Percentiles rank a stretch among this genome's conserved stretches.
These are phyloP conservation scores for Moesziomyces sp. DNA, from an alignment of 1,284 basidiomycete genomes.

Conservation along the genomic window DNA sequence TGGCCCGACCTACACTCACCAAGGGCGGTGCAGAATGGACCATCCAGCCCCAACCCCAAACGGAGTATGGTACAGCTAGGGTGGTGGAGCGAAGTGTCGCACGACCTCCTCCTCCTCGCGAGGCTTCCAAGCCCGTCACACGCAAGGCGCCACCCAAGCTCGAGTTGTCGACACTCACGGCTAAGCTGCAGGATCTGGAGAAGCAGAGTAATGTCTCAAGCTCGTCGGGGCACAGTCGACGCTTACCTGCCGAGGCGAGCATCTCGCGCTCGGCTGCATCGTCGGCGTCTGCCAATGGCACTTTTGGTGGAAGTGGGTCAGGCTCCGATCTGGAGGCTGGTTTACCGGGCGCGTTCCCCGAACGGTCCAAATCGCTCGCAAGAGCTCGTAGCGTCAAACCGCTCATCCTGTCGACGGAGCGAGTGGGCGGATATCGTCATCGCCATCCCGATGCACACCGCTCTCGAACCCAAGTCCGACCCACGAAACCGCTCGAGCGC, in stretches of 20 bases:
- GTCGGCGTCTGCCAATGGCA: conserved; percentile 5
- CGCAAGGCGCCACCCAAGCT: conserved; percentile 29
- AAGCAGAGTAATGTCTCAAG: conserved; percentile 12
- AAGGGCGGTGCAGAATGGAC: conserved; percentile 12
- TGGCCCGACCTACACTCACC: conserved; percentile 10
- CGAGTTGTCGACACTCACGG: conserved; percentile 24
- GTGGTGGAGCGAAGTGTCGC: no score
- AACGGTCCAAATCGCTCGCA: conserved; percentile 16
- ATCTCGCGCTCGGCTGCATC: conserved; percentile 4
- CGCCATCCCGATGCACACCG: background rate
- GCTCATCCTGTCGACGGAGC: conserved; percentile 4
- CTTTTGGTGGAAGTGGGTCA: conserved; percentile 15
- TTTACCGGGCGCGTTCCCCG: conserved; percentile 15
- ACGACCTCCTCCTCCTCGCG: conserved; percentile 2
- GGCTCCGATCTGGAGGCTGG: background rate
- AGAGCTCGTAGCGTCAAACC: conserved; percentile 9
- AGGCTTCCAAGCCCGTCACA: background rate
- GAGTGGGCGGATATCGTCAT: conserved; percentile 10
- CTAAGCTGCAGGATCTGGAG: conserved; percentile 28
- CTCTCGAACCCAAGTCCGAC: background rate
- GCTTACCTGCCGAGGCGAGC: conserved; percentile 6
- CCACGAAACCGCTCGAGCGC: background rate
- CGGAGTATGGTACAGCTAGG: no score
- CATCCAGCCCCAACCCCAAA: conserved; percentile 14
- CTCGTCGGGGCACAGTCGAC: background rate